Percentiles rank a stretch among this genome's conserved stretches.
Conservation (phyloP, 352 stramenopile species). For the Phytopythium aichiense region DNA sequence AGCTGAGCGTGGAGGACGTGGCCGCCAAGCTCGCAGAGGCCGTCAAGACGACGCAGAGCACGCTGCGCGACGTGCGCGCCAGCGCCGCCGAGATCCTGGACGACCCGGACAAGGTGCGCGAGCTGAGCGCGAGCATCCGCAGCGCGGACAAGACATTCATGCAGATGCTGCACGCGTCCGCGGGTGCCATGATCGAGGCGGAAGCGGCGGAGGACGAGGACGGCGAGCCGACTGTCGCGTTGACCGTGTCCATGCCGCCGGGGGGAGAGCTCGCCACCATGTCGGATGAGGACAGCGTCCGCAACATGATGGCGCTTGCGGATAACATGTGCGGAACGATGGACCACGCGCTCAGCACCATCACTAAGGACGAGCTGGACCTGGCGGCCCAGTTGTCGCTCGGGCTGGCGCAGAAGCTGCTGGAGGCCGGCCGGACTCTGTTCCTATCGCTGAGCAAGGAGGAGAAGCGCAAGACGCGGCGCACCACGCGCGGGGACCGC, state of each 20-base stretch:
- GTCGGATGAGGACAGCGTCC: constrained; percentile 63
- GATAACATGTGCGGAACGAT: constrained; percentile 75
- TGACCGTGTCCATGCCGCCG: constrained; percentile 15
- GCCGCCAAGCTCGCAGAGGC: constrained; percentile 40
- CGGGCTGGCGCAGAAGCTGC: constrained; percentile 64
- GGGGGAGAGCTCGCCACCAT: constrained; percentile 2
- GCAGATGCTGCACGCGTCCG: constrained; percentile 29
- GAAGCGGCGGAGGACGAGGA: neutral
- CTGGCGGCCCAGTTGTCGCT: constrained; percentile 70
- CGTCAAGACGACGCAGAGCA: constrained; percentile 56
- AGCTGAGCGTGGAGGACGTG: constrained; percentile 55
- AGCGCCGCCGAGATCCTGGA: constrained; percentile 57
- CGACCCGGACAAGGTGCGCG: constrained; percentile 57
- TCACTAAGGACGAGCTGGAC: constrained; percentile 64
- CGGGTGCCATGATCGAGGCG: constrained; percentile 16
- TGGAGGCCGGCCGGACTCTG: constrained; percentile 61
- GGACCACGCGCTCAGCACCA: constrained; percentile 68
- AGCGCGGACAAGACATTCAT: constrained; percentile 41
- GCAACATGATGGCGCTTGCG: constrained; percentile 66
- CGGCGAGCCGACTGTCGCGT: neutral
- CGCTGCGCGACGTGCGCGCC: constrained; percentile 49
- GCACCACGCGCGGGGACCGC: constrained; percentile 34
- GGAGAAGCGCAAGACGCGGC: constrained; percentile 29
- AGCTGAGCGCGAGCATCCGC: constrained; percentile 53
- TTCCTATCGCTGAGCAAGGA: constrained; percentile 75